Evolutionary conservation across 805 yeast genomes (phyloP).

Genomic region (Zygosaccharomyces bisporus): DNA sequence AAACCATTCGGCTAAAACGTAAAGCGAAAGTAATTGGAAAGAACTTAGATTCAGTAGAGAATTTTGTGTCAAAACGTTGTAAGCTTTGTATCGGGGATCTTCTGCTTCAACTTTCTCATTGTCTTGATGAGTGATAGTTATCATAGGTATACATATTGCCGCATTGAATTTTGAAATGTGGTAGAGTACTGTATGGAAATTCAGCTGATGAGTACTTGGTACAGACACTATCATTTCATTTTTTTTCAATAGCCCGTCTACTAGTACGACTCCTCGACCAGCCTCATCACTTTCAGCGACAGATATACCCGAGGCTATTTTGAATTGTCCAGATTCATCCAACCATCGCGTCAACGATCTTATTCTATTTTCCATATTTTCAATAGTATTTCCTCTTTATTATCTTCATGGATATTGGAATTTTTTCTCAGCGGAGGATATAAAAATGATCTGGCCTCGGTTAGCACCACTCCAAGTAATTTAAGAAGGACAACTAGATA

Average conservation of each 20-base stretch:
- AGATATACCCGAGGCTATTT: conserved; percentile 40
- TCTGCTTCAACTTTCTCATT: background rate
- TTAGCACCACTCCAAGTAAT: no score
- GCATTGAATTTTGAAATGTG: conserved; percentile 41
- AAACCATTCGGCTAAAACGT: conserved; percentile 32
- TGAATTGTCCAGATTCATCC: conserved; percentile 22
- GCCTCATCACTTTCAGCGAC: conserved; percentile 43
- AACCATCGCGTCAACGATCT: conserved; percentile 36
- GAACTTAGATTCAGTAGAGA: conserved; percentile 48
- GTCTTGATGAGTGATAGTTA: conserved; percentile 7
- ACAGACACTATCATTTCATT: conserved; percentile 51
- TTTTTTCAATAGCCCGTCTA: conserved; percentile 31
- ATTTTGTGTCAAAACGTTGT: conserved; percentile 32
- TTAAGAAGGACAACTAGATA: no score
- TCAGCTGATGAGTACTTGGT: conserved; percentile 56
- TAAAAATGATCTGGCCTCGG: no score
- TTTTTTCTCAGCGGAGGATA: background rate
- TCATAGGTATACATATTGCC: conserved; percentile 16
- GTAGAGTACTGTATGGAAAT: conserved; percentile 49
- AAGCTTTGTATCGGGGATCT: conserved; percentile 33
- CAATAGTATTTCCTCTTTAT: no score
- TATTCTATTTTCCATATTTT: conserved; percentile 20
- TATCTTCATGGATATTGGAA: background rate
- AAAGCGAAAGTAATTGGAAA: conserved; percentile 56
- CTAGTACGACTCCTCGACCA: conserved; percentile 64